Base-by-base conservation (phyloP, 2,329 filamentous ascomycete species). In the Cladosporium halotolerans region DNA sequence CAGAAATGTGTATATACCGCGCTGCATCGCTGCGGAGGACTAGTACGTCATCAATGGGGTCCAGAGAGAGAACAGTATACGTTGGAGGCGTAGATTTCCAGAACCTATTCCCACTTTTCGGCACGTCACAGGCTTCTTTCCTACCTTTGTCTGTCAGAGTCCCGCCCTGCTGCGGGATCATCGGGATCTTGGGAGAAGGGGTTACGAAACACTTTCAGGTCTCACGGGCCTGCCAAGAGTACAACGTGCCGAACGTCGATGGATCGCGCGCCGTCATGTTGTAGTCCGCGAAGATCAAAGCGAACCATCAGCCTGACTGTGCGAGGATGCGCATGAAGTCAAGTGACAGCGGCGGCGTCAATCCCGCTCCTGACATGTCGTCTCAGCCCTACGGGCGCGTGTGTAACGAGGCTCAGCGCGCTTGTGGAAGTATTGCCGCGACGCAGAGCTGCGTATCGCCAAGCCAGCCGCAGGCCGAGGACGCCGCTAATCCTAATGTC, bases 141-240 rank as follows among this genome's bases (percentile, higher is more conserved):
- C 11, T 39, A 14, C n/a, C 10, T 9, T 39, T 39, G 11, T 39
- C 36, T 39, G 36, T 14, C 9, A 14, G 8, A 39, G n/a, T 14
- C 7, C 23, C 23, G 23, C 23, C 23, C 34, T 11, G n/a, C 10
- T n/a, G 36, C n/a, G n/a, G 16, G 13, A 39, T 14, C 36, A n/a
- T 39, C 11, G 36, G 40, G 48, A 10, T 16, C 40, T 38, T 18
- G 39, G 39, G 48, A 40, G 44, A 44, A 18, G 40, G 14, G 18
- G 43, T 43, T 51, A 51, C 48, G 48, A 32, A 51, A 51, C 16
- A 44, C 44, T 43, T 51, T 51, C 32, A 34, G 31, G 19, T 28
- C 18, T 23, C 40, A 16, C 10, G 40, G 10, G 14, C 7, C 18
- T 51, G 48, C 48, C 48, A 51, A 51, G 48, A 51, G 48, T 33